Evolutionary conservation across 179 eudicot genomes (phyloP).

Genomic region (Nepenthes alata): DNA sequence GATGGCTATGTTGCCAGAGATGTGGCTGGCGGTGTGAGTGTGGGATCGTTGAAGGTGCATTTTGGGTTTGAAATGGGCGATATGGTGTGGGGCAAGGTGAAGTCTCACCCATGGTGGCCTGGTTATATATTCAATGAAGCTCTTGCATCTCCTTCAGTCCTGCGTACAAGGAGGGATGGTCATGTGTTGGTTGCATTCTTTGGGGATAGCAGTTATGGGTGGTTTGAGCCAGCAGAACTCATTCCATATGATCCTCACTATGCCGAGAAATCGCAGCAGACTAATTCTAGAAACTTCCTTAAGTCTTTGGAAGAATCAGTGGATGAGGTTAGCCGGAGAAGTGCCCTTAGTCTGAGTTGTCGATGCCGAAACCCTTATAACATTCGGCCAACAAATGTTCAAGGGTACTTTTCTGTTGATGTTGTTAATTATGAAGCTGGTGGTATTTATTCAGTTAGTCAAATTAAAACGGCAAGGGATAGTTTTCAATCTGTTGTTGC

Average conservation of each 20-base stretch:
- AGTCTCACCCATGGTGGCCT: slow-evolving; percentile 99
- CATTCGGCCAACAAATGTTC: slow-evolving; percentile 43
- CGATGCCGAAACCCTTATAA: slow-evolving; percentile 56
- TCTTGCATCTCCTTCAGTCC: slow-evolving; percentile 54
- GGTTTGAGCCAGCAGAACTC: slow-evolving; percentile 77
- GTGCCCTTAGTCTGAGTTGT: slow-evolving; percentile 70
- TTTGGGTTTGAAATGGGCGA: slow-evolving; percentile 62
- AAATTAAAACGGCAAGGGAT: slow-evolving; percentile 58
- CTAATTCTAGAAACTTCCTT: slow-evolving; percentile 36
- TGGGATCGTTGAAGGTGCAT: slow-evolving; percentile 19
- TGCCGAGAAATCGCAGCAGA: slow-evolving; percentile 65
- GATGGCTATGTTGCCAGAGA: slow-evolving; percentile 2
- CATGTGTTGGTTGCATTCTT: slow-evolving; percentile 82
- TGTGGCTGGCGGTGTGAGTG: slow-evolving; percentile 13
- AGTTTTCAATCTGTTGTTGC: slow-evolving; percentile 40
- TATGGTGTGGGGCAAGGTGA: slow-evolving; percentile 99
- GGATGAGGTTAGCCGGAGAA: slow-evolving; percentile 65
- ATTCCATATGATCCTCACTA: slow-evolving; percentile 61
- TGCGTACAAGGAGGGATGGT: slow-evolving; percentile 60
- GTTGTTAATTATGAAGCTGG: slow-evolving; percentile 60
- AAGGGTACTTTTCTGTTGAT: slow-evolving; percentile 68
- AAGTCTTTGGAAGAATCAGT: slow-evolving; percentile 87
- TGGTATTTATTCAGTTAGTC: slow-evolving; percentile 39
- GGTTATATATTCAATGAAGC: slow-evolving; percentile 65
- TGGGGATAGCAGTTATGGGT: slow-evolving; percentile 95